These are phyloP conservation scores for Fusarium citri DNA, from an alignment of 2,329 filamentous ascomycete genomes.

Conservation along the genomic window DNA sequence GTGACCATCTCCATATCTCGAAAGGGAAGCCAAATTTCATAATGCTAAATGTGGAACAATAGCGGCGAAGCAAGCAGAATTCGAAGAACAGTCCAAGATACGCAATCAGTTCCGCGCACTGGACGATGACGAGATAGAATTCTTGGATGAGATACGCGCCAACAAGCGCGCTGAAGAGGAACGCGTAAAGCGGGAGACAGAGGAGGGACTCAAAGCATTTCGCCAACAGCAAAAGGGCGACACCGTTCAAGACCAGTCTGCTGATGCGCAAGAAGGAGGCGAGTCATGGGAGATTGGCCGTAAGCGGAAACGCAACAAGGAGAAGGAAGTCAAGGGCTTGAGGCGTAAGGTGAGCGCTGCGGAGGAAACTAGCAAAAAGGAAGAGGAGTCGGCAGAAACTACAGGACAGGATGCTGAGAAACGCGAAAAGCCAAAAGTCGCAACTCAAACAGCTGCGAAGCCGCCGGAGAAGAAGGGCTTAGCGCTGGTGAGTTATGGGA, in stretches of 20 bases:
- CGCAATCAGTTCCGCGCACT: conserved; percentile 82
- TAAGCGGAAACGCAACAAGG: conserved; percentile 53
- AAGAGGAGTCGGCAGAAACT: conserved; percentile 24
- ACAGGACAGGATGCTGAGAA: conserved; percentile 21
- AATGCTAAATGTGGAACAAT: conserved; percentile 1
- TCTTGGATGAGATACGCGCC: conserved; percentile 70
- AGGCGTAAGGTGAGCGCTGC: conserved; percentile 45
- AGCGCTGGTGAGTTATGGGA: conserved; percentile 65
- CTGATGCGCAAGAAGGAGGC: conserved; percentile 41
- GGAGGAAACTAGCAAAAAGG: conserved; percentile 19
- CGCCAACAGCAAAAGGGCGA: conserved; percentile 60
- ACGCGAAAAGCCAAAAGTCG: conserved; percentile 19
- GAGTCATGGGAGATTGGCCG: conserved; percentile 53
- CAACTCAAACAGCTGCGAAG: background rate
- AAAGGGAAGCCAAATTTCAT: too few species aligned
- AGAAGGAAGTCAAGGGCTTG: conserved; percentile 52
- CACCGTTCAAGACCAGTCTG: conserved; percentile 14
- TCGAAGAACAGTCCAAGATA: conserved; percentile 78
- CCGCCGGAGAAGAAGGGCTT: conserved; percentile 45
- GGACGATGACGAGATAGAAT: conserved; percentile 83
- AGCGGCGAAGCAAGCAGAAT: conserved; percentile 85
- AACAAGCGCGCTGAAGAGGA: conserved; percentile 66
- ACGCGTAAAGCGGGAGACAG: conserved; percentile 64
- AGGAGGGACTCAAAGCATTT: conserved; percentile 68
- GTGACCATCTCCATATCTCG: too few species aligned